phyloP scores from a whole-genome alignment of 2,329 filamentous ascomycete genomes.

The Botrytis medusae region DNA sequence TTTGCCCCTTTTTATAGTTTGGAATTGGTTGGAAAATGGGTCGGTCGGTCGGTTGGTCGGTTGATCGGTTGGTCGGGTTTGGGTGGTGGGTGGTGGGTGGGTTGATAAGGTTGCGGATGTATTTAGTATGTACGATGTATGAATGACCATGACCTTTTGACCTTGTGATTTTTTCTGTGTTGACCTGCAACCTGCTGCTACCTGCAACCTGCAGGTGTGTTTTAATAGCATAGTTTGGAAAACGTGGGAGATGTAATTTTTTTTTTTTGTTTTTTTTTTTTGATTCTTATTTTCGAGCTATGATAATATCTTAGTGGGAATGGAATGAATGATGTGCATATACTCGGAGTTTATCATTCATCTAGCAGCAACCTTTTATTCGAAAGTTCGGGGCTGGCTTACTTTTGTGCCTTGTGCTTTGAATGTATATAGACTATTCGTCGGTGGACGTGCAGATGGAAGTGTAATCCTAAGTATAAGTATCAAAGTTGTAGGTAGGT shows the following conservation, averaged over 20 bases:
- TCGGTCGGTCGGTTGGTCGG: background rate
- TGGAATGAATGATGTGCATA: background rate
- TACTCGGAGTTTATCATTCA: background rate
- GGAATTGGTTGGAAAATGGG: background rate
- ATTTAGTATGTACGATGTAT: too few species aligned
- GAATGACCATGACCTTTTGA: too few species aligned
- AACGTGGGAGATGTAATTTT: background rate
- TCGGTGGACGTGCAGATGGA: background rate
- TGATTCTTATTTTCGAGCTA: background rate
- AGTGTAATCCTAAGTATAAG: background rate
- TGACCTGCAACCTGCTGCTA: too few species aligned
- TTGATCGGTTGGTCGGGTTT: background rate
- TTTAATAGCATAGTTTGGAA: background rate
- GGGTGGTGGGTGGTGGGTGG: background rate
- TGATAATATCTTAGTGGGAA: background rate
- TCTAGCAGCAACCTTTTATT: background rate
- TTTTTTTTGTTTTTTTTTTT: too few species aligned
- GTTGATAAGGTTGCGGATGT: background rate
- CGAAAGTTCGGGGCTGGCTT: background rate
- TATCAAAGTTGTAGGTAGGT: background rate
- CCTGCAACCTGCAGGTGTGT: background rate
- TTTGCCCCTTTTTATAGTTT: background rate
- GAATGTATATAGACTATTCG: background rate
- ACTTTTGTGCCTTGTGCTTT: background rate
- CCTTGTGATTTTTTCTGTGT: too few species aligned